A percentile compares a stretch with the other conserved stretches of the same genome.
Evolutionary conservation across 2,329 filamentous ascomycete species (phyloP).

Genomic region (Aspergillus pseudoviridinutans): DNA sequence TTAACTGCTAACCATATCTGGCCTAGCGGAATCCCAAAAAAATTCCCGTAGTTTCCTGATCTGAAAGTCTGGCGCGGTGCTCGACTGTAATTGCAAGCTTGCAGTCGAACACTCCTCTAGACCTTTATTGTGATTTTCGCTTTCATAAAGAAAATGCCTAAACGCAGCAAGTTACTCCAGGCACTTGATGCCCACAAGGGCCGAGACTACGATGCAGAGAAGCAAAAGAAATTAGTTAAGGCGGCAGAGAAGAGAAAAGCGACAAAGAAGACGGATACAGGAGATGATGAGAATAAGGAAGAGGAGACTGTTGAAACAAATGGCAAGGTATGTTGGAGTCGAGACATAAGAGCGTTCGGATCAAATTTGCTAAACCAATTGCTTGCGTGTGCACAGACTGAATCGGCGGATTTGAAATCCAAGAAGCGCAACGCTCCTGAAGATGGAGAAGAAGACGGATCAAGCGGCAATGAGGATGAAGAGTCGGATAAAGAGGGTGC

Average conservation of each 20-base stretch:
- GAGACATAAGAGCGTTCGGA: not conserved
- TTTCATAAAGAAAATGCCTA: slow-evolving; percentile 39
- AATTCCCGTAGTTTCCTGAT: slow-evolving; percentile 26
- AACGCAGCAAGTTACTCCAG: slow-evolving; percentile 55
- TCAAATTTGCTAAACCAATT: slow-evolving; percentile 1
- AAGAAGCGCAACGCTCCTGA: slow-evolving; percentile 20
- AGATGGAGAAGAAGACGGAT: slow-evolving; percentile 38
- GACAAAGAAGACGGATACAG: slow-evolving; percentile 23
- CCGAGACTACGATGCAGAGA: slow-evolving; percentile 69
- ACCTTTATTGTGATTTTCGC: slow-evolving; percentile 8
- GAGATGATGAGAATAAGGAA: slow-evolving; percentile 7
- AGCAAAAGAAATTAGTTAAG: slow-evolving; percentile 65
- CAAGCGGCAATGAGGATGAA: slow-evolving; percentile 28
- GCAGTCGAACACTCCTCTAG: not conserved
- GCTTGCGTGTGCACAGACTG: not conserved
- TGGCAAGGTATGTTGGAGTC: slow-evolving; percentile 4
- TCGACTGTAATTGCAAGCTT: not conserved
- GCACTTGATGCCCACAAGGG: slow-evolving; percentile 58
- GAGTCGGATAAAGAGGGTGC: slow-evolving; percentile 27
- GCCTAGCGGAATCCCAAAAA: slow-evolving; percentile 29
- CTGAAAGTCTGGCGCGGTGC: slow-evolving; percentile 7
- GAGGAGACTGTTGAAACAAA: slow-evolving; percentile 8
- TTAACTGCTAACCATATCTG: slow-evolving; percentile 8
- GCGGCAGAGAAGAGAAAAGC: slow-evolving; percentile 45
- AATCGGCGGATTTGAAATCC: slow-evolving; percentile 6